phyloP scores from a whole-genome alignment of 805 yeast species.

The Lipomyces orientalis region DNA sequence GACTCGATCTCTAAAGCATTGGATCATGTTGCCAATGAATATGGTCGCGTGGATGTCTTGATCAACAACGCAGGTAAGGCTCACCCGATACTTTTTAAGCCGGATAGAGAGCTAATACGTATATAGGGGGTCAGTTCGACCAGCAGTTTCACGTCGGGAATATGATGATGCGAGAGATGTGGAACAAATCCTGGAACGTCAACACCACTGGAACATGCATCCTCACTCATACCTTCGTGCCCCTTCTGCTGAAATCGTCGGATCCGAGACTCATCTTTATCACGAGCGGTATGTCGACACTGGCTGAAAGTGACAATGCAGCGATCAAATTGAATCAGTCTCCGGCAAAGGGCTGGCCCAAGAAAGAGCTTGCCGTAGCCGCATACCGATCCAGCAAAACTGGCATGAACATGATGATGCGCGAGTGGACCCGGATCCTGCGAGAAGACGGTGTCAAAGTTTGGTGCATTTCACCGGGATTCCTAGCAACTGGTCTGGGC shows the following conservation, averaged over 20 bases:
- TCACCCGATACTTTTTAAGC: background rate
- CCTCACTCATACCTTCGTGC: background rate
- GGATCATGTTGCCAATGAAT: background rate
- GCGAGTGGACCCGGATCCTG: slow-evolving; percentile 3
- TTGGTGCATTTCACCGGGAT: slow-evolving; percentile 1
- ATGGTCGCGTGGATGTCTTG: slow-evolving; percentile 6
- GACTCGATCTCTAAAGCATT: background rate
- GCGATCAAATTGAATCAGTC: background rate
- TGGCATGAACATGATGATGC: slow-evolving; percentile 9
- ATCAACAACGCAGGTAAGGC: slow-evolving; percentile 10
- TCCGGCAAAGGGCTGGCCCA: slow-evolving; percentile 9
- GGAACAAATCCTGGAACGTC: slow-evolving; percentile 6
- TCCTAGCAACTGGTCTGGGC: slow-evolving; percentile 7
- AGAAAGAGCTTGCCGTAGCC: background rate
- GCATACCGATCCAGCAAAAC: slow-evolving; percentile 1
- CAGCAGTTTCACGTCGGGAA: background rate
- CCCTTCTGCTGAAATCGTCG: background rate
- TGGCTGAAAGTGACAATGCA: background rate
- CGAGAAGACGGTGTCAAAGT: slow-evolving; percentile 5
- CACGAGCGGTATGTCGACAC: slow-evolving; percentile 1
- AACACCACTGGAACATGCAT: slow-evolving; percentile 6
- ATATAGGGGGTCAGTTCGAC: slow-evolving; percentile 3
- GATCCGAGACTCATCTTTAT: slow-evolving; percentile 6
- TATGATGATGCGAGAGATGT: background rate
- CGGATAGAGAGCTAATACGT: background rate